phyloP scores from a whole-genome alignment of 2,329 filamentous ascomycete species.

The Iodosphaeria phyllophila region DNA sequence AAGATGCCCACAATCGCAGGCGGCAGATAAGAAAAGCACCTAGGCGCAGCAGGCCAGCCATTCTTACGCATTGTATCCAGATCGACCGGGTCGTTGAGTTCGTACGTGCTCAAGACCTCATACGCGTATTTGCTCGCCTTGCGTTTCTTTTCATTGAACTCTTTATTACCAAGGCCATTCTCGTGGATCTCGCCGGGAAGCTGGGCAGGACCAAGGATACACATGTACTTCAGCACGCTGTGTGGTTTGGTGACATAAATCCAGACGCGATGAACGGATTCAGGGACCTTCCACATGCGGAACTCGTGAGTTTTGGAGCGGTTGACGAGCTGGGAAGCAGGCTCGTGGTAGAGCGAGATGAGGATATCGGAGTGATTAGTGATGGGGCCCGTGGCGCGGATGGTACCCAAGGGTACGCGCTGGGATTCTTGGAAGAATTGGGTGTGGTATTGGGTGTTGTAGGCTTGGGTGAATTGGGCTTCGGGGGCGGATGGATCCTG shows the following conservation, averaged over 20 bases:
- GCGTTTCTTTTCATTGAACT: conserved; percentile 26
- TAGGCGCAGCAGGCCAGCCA: conserved; percentile 32
- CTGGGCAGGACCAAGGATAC: conserved; percentile 27
- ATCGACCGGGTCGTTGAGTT: conserved; percentile 39
- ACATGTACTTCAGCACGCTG: conserved; percentile 38
- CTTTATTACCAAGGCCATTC: conserved; percentile 28
- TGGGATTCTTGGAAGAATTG: conserved; percentile 15
- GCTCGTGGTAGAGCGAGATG: conserved; percentile 36
- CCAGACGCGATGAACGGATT: conserved; percentile 40
- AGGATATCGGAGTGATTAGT: conserved; percentile 23
- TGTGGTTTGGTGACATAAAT: conserved; percentile 30
- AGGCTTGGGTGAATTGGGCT: conserved; percentile 5
- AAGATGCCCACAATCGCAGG: conserved; percentile 38
- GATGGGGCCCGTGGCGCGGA: conserved; percentile 17
- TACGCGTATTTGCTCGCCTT: conserved; percentile 25
- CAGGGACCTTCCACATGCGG: conserved; percentile 34
- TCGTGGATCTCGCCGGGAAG: conserved; percentile 26
- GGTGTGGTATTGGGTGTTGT: conserved; percentile 8
- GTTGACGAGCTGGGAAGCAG: conserved; percentile 27
- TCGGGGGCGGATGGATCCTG: too few relatives aligned
- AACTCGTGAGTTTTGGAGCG: conserved; percentile 35
- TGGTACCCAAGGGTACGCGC: conserved; percentile 12
- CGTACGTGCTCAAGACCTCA: conserved; percentile 36
- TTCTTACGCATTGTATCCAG: conserved; percentile 31
- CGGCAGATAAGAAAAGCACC: conserved; percentile 32